Conservation (phyloP, 1,284 basidiomycete genomes). For the Neonothopanus nambi region DNA sequence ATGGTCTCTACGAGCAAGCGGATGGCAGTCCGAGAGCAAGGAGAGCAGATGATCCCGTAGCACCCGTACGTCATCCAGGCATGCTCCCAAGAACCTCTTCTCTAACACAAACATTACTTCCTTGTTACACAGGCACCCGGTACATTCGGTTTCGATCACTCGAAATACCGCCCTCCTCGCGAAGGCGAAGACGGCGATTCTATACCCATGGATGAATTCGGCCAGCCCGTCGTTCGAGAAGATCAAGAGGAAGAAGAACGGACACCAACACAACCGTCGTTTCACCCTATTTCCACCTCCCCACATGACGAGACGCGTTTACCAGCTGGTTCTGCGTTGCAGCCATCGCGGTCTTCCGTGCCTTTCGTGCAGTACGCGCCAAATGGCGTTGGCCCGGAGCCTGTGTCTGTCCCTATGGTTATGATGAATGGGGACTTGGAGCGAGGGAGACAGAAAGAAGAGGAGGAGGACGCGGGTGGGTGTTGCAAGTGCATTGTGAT, state of each 20-base stretch:
- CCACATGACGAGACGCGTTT: constrained; percentile 34
- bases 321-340: constrained; percentile 25
- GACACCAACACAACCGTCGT: constrained; percentile 16
- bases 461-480: constrained; percentile 46
- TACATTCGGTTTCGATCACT: constrained; percentile 75
- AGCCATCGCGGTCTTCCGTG: constrained; percentile 47
- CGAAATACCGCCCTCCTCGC: constrained; percentile 58
- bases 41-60: constrained; percentile 39
- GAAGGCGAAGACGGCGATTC: constrained; percentile 37
- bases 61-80: constrained; percentile 50
- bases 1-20: constrained; percentile 63
- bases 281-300: constrained; percentile 12
- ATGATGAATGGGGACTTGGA: constrained; percentile 25
- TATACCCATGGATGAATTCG: constrained; percentile 71
- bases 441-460: constrained; percentile 25
- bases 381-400: constrained; percentile 19
- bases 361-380: constrained; percentile 60
- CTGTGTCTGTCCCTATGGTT: constrained; percentile 24
- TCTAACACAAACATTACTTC: constrained; percentile 7
- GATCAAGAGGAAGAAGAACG: constrained; percentile 21
- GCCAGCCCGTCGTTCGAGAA: constrained; percentile 31
- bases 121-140: constrained; percentile 72
- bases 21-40: constrained; percentile 61
- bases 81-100: constrained; percentile 2
- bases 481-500: constrained; percentile 67